Conservation (phyloP, 208 protist species). For the Trypanosoma rangeli region DNA sequence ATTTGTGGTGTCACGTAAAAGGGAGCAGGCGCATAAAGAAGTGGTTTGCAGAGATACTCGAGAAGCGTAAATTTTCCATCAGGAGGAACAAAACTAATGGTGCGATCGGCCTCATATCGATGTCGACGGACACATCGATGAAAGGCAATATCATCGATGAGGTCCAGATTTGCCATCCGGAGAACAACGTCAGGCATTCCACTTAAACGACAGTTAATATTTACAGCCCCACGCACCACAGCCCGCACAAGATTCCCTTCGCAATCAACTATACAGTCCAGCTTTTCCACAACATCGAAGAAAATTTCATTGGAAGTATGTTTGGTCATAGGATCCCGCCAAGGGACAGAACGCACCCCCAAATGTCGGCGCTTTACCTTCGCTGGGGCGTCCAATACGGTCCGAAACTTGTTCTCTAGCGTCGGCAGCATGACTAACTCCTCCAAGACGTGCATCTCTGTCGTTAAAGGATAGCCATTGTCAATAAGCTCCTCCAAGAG, state of each 20-base stretch:
- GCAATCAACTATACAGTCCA: slow-evolving; percentile 84
- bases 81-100: slow-evolving; percentile 86
- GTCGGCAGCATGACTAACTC: slow-evolving; percentile 86
- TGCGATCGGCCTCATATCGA: slow-evolving; percentile 71
- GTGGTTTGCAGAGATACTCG: slow-evolving; percentile 70
- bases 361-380: slow-evolving; percentile 21
- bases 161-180: slow-evolving; percentile 57
- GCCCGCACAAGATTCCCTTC: slow-evolving; percentile 66
- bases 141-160: slow-evolving; percentile 81
- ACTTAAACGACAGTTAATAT: slow-evolving; percentile 84
- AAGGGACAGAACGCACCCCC: slow-evolving; percentile 47
- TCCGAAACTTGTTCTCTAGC: slow-evolving; percentile 79
- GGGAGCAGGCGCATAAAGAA: slow-evolving; percentile 39
- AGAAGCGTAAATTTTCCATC: slow-evolving; percentile 91
- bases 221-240: slow-evolving; percentile 67
- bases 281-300: slow-evolving; percentile 89
- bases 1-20: slow-evolving; percentile 93
- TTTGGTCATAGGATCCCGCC: slow-evolving; percentile 70
- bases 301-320: slow-evolving; percentile 91
- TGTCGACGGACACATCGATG: slow-evolving; percentile 83
- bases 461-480: slow-evolving; percentile 91
- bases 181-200: slow-evolving; percentile 90
- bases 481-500: slow-evolving; percentile 92
- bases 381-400: slow-evolving; percentile 49
- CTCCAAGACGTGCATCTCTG: slow-evolving; percentile 79